A percentile compares a stretch with the other conserved stretches of the same genome.
These are phyloP conservation scores for Suillus tomentosus DNA, from an alignment of 768 basidiomycete genomes.

Conservation along the genomic window DNA sequence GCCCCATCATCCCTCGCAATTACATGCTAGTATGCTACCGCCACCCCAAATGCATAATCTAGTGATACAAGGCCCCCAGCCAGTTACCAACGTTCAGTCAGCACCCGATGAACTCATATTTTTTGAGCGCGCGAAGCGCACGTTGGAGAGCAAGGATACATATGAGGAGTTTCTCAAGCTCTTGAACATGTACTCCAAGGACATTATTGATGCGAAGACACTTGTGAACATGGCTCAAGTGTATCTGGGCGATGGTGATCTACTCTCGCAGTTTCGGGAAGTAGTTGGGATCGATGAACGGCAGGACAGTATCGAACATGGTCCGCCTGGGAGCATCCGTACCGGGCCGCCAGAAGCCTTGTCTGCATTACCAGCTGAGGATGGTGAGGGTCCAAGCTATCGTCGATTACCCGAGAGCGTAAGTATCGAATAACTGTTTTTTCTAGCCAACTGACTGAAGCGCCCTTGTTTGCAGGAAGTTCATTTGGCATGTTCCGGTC, in stretches of 20 bases:
- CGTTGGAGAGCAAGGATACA: conserved; percentile 70
- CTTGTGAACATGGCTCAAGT: conserved; percentile 79
- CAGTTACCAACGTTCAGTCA: conserved; percentile 31
- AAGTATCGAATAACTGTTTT: conserved; percentile 37
- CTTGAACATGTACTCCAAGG: conserved; percentile 85
- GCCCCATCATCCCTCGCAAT: conserved; percentile 28
- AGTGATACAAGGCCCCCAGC: conserved; percentile 23
- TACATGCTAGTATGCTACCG: conserved; percentile 31
- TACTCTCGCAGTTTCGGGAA: conserved; percentile 83
- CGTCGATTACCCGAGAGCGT: conserved; percentile 86
- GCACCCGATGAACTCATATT: conserved; percentile 82
- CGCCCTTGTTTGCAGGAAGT: conserved; percentile 62
- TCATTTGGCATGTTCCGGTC: conserved; percentile 87
- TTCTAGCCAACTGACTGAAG: not conserved
- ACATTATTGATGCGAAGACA: conserved; percentile 84
- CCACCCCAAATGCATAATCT: conserved; percentile 29
- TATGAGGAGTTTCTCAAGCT: conserved; percentile 96
- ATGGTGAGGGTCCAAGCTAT: conserved; percentile 93
- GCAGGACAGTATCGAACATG: conserved; percentile 59
- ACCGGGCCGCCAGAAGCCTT: conserved; percentile 76
- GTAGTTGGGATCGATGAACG: conserved; percentile 80
- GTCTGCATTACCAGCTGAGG: conserved; percentile 77
- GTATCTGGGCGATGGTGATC: conserved; percentile 81
- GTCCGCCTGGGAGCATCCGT: conserved; percentile 77
- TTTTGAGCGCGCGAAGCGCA: conserved; percentile 90